Base-by-base conservation (phyloP, 2,329 filamentous ascomycete genomes). In the Cladosporium sp. region DNA sequence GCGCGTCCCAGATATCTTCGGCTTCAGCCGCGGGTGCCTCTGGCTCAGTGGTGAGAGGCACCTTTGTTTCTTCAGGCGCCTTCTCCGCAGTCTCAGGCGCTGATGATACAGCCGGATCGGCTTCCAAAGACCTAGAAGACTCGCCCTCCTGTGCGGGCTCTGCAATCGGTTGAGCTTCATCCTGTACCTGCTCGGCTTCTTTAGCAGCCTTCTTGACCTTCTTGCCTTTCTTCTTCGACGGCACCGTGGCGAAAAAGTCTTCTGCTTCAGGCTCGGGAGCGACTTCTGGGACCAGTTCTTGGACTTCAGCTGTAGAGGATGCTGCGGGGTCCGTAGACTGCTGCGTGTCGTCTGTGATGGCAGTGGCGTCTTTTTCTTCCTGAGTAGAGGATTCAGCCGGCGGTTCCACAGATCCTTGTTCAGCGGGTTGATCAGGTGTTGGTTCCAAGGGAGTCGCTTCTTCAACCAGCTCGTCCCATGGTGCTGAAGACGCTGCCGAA, bases 161-260 rank as follows among this genome's bases (percentile, higher is more conserved):
- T n/a, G 36, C 43, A 3, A 16, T 8, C 15, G 25, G 12, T n/a
- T n/a, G 16, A 19, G 3, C 22, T 16, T 47, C 43, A 18, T 38
- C 35, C 19, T 29, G 33, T 16, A 7, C 13, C 9, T n/a, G 8
- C 15, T 35, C 30, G 9, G 13, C 1, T 13, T 39, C 43, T 11
- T 38, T 19, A 18, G 33, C 15, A 20, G 33, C 33, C 46, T 55
- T 55, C 52, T 58, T 58, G 2, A 49, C 54, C 38, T 57, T 62
- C 47, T 63, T 62, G 43, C 57, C 55, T 47, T 60, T 61, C 47
- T 60, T 52, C 32, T 45, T 51, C 8, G 49, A 33, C 11, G 46
- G 43, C 18, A 36, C 7, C n/a, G 43, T 13, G 4, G 46, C 52
- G 49, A 52, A 56, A 11, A 48, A 49, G 32, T 62, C 55, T 16